Evolutionary conservation across 495 filamentous ascomycete species (phyloP).

Genomic region (Penicillium soppii): DNA sequence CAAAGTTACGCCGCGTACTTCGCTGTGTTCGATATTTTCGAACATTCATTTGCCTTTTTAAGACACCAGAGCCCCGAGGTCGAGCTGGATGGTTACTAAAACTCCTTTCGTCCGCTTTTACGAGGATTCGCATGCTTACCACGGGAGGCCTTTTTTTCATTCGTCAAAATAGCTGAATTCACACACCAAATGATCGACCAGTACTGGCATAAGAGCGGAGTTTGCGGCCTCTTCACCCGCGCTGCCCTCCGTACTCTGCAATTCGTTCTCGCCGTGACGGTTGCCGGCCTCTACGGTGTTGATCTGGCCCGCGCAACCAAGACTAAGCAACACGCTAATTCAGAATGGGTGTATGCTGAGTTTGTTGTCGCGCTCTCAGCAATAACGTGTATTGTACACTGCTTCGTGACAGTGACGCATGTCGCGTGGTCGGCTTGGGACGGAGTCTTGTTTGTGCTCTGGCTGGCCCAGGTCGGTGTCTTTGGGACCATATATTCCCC

Average conservation of each 20-base stretch:
- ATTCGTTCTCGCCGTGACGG: constrained; percentile 63
- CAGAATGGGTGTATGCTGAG: constrained; percentile 71
- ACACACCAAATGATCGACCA: neutral
- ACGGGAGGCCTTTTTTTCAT: neutral
- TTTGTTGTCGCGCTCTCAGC: constrained; percentile 58
- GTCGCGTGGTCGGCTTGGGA: constrained; percentile 62
- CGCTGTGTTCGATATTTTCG: too few relatives aligned
- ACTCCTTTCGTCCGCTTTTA: too few relatives aligned
- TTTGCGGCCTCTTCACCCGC: constrained; percentile 19
- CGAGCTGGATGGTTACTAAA: too few relatives aligned
- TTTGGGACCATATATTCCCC: constrained; percentile 69
- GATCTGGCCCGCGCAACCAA: constrained; percentile 58
- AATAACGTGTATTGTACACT: constrained; percentile 57
- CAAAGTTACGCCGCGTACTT: too few relatives aligned
- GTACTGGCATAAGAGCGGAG: constrained; percentile 9
- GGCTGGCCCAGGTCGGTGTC: constrained; percentile 67
- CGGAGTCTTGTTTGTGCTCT: constrained; percentile 64
- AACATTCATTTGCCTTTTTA: too few relatives aligned
- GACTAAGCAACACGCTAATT: constrained; percentile 45
- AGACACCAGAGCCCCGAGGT: too few relatives aligned
- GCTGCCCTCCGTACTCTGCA: constrained; percentile 60
- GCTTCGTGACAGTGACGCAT: constrained; percentile 55
- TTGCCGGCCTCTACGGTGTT: constrained; percentile 68
- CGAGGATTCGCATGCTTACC: too few relatives aligned
- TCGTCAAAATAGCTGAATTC: neutral